These are phyloP conservation scores for Bolboschoenoplectus hybrid DNA, from an alignment of 202 grass and related monocot species.

Conservation along the genomic window DNA sequence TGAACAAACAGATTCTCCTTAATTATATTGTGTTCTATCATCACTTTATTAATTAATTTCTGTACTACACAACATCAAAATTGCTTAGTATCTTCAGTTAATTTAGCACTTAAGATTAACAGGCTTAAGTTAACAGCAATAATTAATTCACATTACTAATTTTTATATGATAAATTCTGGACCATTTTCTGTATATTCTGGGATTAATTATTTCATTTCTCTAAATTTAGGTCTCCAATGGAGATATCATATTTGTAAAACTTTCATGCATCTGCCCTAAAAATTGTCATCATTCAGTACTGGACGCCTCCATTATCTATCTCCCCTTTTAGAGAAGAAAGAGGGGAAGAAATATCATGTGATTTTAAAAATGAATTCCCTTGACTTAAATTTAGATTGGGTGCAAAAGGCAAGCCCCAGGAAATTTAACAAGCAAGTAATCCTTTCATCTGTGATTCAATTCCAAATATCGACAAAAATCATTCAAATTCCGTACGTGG, in stretches of 20 bases:
- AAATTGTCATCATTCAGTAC: neutral
- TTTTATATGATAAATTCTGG: neutral
- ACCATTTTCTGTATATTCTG: too few relatives aligned
- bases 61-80: neutral
- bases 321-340: neutral
- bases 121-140: neutral
- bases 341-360: neutral
- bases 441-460: neutral
- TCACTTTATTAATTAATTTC: neutral
- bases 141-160: too few relatives aligned
- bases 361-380: neutral
- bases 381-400: constrained; percentile 10
- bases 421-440: constrained; percentile 23
- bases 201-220: neutral
- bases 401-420: constrained; percentile 15
- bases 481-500: constrained; percentile 6
- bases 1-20: neutral
- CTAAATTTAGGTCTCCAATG: neutral
- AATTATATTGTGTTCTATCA: neutral
- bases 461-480: constrained; percentile 22
- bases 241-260: too few relatives aligned
- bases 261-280: too few relatives aligned
- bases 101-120: neutral
- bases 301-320: constrained; percentile 10
- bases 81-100: neutral